These are phyloP conservation scores for Candida rishiriensis DNA, from an alignment of 805 yeast genomes.

Conservation along the genomic window DNA sequence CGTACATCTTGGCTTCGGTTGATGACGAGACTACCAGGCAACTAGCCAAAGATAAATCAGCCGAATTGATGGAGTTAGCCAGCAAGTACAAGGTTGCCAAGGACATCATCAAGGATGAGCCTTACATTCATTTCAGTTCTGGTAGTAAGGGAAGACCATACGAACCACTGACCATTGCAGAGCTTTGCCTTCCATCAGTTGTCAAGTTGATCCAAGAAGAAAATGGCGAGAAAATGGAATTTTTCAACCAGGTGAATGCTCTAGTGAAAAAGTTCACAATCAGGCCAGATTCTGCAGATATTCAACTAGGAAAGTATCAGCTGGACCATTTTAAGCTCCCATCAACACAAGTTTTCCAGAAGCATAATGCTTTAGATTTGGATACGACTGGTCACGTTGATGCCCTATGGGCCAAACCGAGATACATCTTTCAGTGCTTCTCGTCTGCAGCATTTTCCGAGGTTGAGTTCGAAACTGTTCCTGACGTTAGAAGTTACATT, in stretches of 20 bases:
- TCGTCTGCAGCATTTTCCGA: conserved; percentile 31
- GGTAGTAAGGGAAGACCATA: conserved; percentile 38
- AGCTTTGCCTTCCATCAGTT: conserved; percentile 47
- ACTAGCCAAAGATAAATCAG: conserved; percentile 25
- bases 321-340: conserved; percentile 28
- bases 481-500: conserved; percentile 44
- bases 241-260: conserved; percentile 35
- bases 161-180: conserved; percentile 43
- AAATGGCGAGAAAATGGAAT: conserved; percentile 35
- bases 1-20: conserved; percentile 38
- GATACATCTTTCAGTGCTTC: conserved; percentile 59
- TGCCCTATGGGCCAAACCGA: conserved; percentile 61
- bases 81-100: conserved; percentile 10
- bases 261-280: conserved; percentile 2
- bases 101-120: background rate
- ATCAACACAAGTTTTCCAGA: conserved; percentile 31
- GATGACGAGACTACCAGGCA: conserved; percentile 6
- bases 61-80: conserved; percentile 45
- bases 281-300: conserved; percentile 16
- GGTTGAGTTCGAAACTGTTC: conserved; percentile 63
- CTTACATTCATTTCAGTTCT: conserved; percentile 33
- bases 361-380: conserved; percentile 29
- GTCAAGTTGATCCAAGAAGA: conserved; percentile 30
- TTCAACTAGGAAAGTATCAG: conserved; percentile 16
- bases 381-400: conserved; percentile 50